These are phyloP conservation scores for Aspergillus sp. DNA, from an alignment of 2,329 filamentous ascomycete species.

Conservation along the genomic window DNA sequence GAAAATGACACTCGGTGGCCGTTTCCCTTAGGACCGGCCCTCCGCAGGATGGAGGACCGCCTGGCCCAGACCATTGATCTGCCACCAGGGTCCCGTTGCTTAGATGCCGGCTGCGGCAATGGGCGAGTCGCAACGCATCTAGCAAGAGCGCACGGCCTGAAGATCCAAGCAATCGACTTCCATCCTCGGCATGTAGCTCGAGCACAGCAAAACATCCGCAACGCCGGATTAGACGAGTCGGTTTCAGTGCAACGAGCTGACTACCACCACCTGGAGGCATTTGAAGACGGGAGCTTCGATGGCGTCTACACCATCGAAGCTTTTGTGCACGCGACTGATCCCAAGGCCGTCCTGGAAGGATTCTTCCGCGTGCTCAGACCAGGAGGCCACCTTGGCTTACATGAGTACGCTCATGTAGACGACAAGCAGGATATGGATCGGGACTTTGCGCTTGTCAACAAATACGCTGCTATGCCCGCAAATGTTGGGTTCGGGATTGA, in stretches of 20 bases:
- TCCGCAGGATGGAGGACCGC: conserved; percentile 53
- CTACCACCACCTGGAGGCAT: conserved; percentile 51
- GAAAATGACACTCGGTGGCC: conserved; percentile 48
- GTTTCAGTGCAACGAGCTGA: conserved; percentile 47
- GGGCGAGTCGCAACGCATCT: conserved; percentile 53
- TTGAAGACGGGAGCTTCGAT: conserved; percentile 45
- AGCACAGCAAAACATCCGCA: conserved; percentile 42
- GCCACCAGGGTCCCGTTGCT: conserved; percentile 40
- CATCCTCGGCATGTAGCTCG: conserved; percentile 44
- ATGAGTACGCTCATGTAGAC: conserved; percentile 49
- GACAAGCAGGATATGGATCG: conserved; percentile 28
- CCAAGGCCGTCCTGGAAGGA: conserved; percentile 43
- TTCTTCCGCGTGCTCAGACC: conserved; percentile 52
- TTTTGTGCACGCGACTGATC: conserved; percentile 54
- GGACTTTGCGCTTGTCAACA: conserved; percentile 41
- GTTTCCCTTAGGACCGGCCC: conserved; percentile 46
- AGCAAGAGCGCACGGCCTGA: conserved; percentile 40
- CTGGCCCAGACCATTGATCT: conserved; percentile 40
- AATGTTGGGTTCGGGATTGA: conserved; percentile 32
- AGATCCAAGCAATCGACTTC: conserved; percentile 51
- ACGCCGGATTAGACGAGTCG: conserved; percentile 13
- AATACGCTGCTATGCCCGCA: conserved; percentile 49
- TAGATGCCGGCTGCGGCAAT: conserved; percentile 17
- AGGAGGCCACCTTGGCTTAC: conserved; percentile 48
- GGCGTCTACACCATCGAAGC: conserved; percentile 59